phyloP scores from a whole-genome alignment of 2,329 filamentous ascomycete genomes.

The Pseudogymnoascus sp. region DNA sequence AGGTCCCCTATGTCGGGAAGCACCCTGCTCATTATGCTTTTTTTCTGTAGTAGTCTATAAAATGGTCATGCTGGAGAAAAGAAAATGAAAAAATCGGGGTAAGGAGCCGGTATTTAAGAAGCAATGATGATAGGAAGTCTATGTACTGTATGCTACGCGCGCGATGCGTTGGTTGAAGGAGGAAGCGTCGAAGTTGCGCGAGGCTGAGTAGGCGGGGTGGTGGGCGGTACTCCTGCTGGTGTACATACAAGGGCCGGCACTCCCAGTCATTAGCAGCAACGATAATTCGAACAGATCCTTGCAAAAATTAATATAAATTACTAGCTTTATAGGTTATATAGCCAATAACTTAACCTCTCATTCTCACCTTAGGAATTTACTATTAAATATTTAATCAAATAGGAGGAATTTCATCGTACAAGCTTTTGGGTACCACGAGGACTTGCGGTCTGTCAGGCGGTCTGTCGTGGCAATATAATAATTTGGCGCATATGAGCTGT shows the following conservation, averaged over 20 bases:
- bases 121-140: neutral
- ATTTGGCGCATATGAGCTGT: neutral
- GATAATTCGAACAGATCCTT: too few species aligned
- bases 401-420: too few species aligned
- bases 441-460: slow-evolving; percentile 2
- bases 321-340: too few species aligned
- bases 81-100: slow-evolving; percentile 5
- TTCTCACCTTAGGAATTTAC: too few species aligned
- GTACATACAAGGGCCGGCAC: too few species aligned
- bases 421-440: too few species aligned
- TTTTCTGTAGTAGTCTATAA: slow-evolving; percentile 22
- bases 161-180: neutral
- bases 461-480: neutral
- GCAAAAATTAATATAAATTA: too few species aligned
- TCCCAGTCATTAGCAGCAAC: too few species aligned
- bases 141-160: slow-evolving; percentile 9
- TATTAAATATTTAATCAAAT: too few species aligned
- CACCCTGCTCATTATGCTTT: slow-evolving; percentile 31
- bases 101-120: slow-evolving; percentile 1
- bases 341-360: too few species aligned
- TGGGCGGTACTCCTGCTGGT: neutral
- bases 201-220: slow-evolving; percentile 9
- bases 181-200: neutral
- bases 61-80: slow-evolving; percentile 26
- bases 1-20: slow-evolving; percentile 54